These are phyloP conservation scores for Setaria viridis DNA, from an alignment of 202 grass and related monocot genomes.

Conservation along the genomic window DNA sequence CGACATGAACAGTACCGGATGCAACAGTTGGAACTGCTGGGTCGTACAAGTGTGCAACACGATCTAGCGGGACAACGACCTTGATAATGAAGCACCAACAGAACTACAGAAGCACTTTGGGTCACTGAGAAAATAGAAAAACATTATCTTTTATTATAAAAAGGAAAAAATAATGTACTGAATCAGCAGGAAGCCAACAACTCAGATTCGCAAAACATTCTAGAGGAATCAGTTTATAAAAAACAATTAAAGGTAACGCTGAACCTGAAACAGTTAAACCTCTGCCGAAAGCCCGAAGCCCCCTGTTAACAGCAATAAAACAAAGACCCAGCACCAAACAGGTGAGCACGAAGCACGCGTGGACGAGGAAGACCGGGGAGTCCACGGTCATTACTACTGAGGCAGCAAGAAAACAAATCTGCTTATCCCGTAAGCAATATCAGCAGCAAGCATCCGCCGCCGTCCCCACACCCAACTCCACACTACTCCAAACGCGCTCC, in stretches of 20 bases:
- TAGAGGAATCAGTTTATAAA: neutral
- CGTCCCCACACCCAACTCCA: slow-evolving; percentile 17
- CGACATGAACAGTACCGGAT: neutral
- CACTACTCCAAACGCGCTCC: neutral
- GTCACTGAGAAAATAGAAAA: neutral
- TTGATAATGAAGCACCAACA: neutral
- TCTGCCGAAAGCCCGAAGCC: neutral
- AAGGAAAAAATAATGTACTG: neutral
- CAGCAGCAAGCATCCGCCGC: slow-evolving; percentile 9
- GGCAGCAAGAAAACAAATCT: slow-evolving; percentile 38
- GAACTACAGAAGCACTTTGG: neutral
- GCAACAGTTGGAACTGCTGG: neutral
- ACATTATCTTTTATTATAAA: neutral
- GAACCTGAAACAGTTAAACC: neutral
- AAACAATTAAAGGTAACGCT: neutral
- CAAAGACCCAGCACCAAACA: slow-evolving; percentile 34
- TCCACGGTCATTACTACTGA: neutral
- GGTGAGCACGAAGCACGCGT: neutral
- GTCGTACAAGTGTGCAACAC: neutral
- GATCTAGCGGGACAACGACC: neutral
- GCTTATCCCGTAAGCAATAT: neutral
- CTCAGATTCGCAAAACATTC: neutral
- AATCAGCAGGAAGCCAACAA: neutral
- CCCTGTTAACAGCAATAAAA: neutral
- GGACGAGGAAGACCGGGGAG: slow-evolving; percentile 8